These are phyloP conservation scores for Penicillium cinerascens DNA, from an alignment of 495 filamentous ascomycete genomes.

Conservation along the genomic window DNA sequence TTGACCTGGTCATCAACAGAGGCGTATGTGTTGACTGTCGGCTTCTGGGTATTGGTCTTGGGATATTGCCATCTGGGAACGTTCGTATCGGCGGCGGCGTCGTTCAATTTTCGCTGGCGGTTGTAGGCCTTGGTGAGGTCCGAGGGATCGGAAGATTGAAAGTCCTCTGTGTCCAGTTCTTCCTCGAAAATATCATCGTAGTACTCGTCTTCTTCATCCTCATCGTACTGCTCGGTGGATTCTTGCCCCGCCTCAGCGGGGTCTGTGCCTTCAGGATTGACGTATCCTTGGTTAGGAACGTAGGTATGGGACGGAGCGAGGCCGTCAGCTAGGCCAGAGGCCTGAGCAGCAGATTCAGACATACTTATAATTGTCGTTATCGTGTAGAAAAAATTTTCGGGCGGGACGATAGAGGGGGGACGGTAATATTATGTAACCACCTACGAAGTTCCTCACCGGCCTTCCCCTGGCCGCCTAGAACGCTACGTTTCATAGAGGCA, in stretches of 20 bases:
- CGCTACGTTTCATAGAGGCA: no score
- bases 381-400: slow-evolving; percentile 6
- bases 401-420: no score
- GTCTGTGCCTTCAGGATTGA: slow-evolving; percentile 30
- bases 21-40: slow-evolving; percentile 70
- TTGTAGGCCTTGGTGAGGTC: slow-evolving; percentile 92
- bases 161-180: slow-evolving; percentile 56
- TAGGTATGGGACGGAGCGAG: slow-evolving; percentile 51
- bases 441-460: no score
- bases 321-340: slow-evolving; percentile 40
- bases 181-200: slow-evolving; percentile 58
- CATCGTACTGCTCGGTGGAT: slow-evolving; percentile 26
- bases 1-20: slow-evolving; percentile 84
- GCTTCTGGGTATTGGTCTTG: slow-evolving; percentile 83
- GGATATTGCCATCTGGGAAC: slow-evolving; percentile 55
- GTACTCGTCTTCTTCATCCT: slow-evolving; percentile 49
- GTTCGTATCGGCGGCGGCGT: slow-evolving; percentile 54
- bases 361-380: slow-evolving; percentile 25
- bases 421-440: no score
- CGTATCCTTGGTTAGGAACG: slow-evolving; percentile 54
- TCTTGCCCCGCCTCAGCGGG: slow-evolving; percentile 38
- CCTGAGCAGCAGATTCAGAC: slow-evolving; percentile 18
- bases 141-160: slow-evolving; percentile 53
- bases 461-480: no score
- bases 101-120: slow-evolving; percentile 65